Percentiles rank a stretch among this genome's conserved stretches.
phyloP scores from a whole-genome alignment of 306 rosid species.

The Psophocarpus tetragonolobus region DNA sequence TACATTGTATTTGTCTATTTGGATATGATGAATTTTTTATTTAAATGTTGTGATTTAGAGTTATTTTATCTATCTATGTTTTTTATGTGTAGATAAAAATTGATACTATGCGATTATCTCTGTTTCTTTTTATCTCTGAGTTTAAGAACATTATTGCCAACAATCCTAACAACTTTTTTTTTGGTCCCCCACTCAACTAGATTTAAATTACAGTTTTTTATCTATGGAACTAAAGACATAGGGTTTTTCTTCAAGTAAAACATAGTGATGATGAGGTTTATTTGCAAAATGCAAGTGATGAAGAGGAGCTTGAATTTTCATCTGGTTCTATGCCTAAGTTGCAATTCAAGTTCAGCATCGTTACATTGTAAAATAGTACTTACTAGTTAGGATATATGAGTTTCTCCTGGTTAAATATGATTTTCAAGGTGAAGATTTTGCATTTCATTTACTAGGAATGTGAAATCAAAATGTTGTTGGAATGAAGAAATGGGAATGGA shows the following conservation, averaged over 20 bases:
- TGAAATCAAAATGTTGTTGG: conserved; percentile 62
- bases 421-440: neutral
- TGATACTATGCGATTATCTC: too few relatives aligned
- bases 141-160: neutral
- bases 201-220: conserved; percentile 18
- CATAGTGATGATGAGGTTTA: conserved; percentile 41
- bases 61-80: too few relatives aligned
- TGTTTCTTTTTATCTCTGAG: too few relatives aligned
- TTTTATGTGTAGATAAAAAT: too few relatives aligned
- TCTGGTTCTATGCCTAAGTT: conserved; percentile 53
- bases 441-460: conserved; percentile 39
- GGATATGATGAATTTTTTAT: too few relatives aligned
- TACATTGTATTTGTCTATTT: too few relatives aligned
- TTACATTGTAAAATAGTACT: neutral
- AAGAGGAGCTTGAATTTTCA: conserved; percentile 42
- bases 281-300: conserved; percentile 49
- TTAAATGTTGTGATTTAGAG: too few relatives aligned
- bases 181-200: neutral
- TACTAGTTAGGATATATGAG: neutral
- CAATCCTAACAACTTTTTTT: neutral
- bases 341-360: conserved; percentile 57
- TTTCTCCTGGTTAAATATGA: too few relatives aligned
- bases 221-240: conserved; percentile 41
- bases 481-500: conserved; percentile 65
- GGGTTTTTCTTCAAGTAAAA: conserved; percentile 42